A percentile compares a stretch with the other conserved stretches of the same genome.
Evolutionary conservation across 768 basidiomycete species (phyloP).

Genomic region (Pulveroboletus sp.): DNA sequence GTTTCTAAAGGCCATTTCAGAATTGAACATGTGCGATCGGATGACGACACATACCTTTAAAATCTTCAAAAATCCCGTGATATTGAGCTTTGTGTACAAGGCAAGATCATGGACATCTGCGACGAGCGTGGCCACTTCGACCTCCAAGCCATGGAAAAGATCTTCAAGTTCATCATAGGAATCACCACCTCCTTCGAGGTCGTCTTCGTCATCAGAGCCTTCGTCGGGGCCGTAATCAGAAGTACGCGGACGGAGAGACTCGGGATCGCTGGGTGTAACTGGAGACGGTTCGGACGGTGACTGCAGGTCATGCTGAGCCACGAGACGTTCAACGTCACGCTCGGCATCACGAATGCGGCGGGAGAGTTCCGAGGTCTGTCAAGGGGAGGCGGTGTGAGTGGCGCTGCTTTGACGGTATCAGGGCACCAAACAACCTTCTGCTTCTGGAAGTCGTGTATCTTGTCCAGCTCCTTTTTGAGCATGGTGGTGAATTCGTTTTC

Average conservation of each 20-base stretch:
- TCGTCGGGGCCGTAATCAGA: slow-evolving; percentile 52
- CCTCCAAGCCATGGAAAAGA: slow-evolving; percentile 81
- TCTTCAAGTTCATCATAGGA: slow-evolving; percentile 79
- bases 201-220: slow-evolving; percentile 60
- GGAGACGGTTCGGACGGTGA: slow-evolving; percentile 22
- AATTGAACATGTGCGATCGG: background rate
- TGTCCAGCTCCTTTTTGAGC: slow-evolving; percentile 85
- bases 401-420: background rate
- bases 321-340: slow-evolving; percentile 72
- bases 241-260: slow-evolving; percentile 47
- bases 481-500: slow-evolving; percentile 76
- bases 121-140: slow-evolving; percentile 91
- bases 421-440: slow-evolving; percentile 54
- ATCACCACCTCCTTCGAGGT: slow-evolving; percentile 42
- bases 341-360: slow-evolving; percentile 80
- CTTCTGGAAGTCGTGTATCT: slow-evolving; percentile 92
- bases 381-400: background rate
- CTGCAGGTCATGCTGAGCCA: slow-evolving; percentile 45
- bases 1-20: slow-evolving; percentile 57
- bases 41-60: slow-evolving; percentile 58
- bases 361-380: slow-evolving; percentile 75
- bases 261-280: slow-evolving; percentile 40
- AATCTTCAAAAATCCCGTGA: slow-evolving; percentile 98
- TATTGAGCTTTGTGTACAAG: slow-evolving; percentile 93
- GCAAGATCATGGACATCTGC: slow-evolving; percentile 91